Conservation (phyloP, 2,329 filamentous ascomycete species). For the Aspergillus versicolor region DNA sequence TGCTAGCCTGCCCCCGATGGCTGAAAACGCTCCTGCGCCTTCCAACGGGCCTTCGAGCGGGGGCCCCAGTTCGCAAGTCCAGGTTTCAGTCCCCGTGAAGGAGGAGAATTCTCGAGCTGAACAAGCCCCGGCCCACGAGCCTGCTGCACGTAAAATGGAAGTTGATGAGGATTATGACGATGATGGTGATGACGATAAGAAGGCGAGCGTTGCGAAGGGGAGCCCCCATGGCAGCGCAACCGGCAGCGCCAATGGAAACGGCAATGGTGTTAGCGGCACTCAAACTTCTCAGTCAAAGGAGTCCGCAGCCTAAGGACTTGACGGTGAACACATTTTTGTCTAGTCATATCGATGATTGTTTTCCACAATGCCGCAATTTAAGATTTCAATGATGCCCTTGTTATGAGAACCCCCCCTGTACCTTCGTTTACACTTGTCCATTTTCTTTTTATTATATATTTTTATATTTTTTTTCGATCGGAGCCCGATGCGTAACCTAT, state of each 20-base stretch:
- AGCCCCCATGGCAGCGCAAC: constrained; percentile 34
- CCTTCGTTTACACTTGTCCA: constrained; percentile 14
- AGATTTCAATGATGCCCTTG: constrained; percentile 13
- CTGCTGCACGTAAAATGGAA: constrained; percentile 91
- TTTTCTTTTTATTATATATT: constrained; percentile 8
- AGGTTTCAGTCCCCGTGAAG: constrained; percentile 55
- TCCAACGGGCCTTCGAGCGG: constrained; percentile 44
- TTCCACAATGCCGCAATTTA: neutral
- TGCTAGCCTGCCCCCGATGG: constrained; percentile 59
- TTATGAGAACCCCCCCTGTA: constrained; percentile 3
- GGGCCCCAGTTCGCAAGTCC: constrained; percentile 48
- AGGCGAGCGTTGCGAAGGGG: constrained; percentile 35
- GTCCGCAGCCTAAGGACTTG: constrained; percentile 22
- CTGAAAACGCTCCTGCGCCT: constrained; percentile 44
- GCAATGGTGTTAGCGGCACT: constrained; percentile 28
- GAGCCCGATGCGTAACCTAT: constrained; percentile 3
- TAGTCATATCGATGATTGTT: neutral
- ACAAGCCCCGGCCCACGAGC: constrained; percentile 64
- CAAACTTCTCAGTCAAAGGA: constrained; percentile 35
- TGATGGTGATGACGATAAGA: constrained; percentile 79
- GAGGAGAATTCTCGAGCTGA: constrained; percentile 56
- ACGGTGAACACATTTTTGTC: neutral
- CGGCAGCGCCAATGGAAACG: constrained; percentile 26
- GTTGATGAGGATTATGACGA: constrained; percentile 98
- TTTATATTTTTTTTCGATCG: constrained; percentile 5